phyloP scores from a whole-genome alignment of 352 stramenopile genomes.

The Pilasporangium apinafurcum region DNA sequence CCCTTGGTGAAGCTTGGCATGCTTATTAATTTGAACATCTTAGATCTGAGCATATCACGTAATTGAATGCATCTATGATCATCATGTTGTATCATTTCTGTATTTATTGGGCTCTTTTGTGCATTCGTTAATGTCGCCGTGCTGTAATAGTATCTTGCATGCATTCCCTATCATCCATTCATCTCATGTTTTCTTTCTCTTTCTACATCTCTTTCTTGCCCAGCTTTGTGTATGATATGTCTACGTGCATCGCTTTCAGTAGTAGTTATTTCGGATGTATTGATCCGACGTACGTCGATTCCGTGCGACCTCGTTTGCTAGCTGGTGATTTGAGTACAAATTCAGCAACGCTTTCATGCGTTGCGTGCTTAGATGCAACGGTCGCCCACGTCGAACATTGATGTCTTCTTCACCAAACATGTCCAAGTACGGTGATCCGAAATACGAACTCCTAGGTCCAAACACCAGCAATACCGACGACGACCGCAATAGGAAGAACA shows the following conservation, averaged over 20 bases:
- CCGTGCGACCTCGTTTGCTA: conserved; percentile 74
- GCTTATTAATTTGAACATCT: too few species aligned
- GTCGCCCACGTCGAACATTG: conserved; percentile 67
- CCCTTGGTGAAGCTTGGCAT: too few species aligned
- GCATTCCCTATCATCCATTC: too few species aligned
- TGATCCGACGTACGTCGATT: conserved; percentile 82
- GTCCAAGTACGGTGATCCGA: conserved; percentile 80
- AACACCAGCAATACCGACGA: conserved; percentile 75
- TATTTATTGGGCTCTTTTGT: too few species aligned
- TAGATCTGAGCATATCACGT: too few species aligned
- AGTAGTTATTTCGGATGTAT: conserved; percentile 85
- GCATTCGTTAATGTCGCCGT: too few species aligned
- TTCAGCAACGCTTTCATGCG: conserved; percentile 65
- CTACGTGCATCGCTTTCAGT: conserved; percentile 21
- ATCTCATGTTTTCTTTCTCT: not conserved
- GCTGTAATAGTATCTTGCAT: too few species aligned
- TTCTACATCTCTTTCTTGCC: not conserved
- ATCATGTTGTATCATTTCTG: too few species aligned
- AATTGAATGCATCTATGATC: too few species aligned
- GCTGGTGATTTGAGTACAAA: conserved; percentile 71
- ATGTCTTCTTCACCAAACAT: conserved; percentile 89
- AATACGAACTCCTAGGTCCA: conserved; percentile 72
- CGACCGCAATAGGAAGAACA: conserved; percentile 81
- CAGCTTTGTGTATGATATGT: conserved; percentile 1
- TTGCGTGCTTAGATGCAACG: conserved; percentile 67